phyloP scores from a whole-genome alignment of 768 basidiomycete species.

The Lanmaoa rubissima region DNA sequence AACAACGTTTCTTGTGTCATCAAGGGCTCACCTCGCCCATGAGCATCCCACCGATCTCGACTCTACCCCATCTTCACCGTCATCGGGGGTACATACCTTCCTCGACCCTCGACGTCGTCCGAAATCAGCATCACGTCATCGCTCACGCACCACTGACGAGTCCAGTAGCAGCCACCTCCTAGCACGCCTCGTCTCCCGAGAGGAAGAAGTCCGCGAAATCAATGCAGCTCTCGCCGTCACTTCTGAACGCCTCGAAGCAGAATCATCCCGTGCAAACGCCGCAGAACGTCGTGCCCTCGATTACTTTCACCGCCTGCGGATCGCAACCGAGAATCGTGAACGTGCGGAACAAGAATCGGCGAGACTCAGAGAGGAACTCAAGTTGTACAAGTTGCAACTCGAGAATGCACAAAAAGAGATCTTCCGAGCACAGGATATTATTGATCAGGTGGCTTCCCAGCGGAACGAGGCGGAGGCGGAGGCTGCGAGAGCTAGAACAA shows the following conservation, averaged over 20 bases:
- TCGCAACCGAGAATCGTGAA: constrained; percentile 39
- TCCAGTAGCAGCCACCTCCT: constrained; percentile 32
- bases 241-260: constrained; percentile 38
- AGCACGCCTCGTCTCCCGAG: constrained; percentile 28
- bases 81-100: constrained; percentile 19
- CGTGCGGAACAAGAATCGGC: constrained; percentile 39
- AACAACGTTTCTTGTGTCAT: neutral
- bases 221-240: constrained; percentile 27
- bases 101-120: constrained; percentile 20
- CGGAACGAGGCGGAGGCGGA: constrained; percentile 45
- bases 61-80: constrained; percentile 28
- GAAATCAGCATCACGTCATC: constrained; percentile 28
- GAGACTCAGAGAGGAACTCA: constrained; percentile 41
- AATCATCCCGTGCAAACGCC: constrained; percentile 41
- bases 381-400: constrained; percentile 44
- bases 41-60: constrained; percentile 32
- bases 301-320: constrained; percentile 41
- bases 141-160: constrained; percentile 27
- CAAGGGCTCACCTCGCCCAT: constrained; percentile 26
- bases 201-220: constrained; percentile 33
- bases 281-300: constrained; percentile 49
- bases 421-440: constrained; percentile 40
- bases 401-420: constrained; percentile 47
- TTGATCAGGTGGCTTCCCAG: constrained; percentile 41
- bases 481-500: constrained; percentile 44